Conservation (phyloP, 805 yeast genomes). For the Kluyveromyces dobzhanskii region DNA sequence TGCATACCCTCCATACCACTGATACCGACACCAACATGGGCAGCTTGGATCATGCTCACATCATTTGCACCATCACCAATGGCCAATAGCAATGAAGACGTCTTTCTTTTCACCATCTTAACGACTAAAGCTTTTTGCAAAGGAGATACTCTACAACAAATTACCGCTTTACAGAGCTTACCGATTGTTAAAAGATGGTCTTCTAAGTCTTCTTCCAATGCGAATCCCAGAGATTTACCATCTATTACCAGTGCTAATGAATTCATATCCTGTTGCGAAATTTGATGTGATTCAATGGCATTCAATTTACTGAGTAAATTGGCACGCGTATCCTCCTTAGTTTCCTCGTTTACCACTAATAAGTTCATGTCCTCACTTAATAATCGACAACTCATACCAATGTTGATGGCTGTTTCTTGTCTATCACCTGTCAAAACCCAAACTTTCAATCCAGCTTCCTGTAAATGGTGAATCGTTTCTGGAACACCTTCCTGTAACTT, state of each 20-base stretch:
- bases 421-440: constrained; percentile 99
- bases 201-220: constrained; percentile 74
- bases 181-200: constrained; percentile 73
- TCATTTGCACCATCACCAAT: constrained; percentile 99
- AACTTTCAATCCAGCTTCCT: constrained; percentile 91
- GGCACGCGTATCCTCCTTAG: constrained; percentile 62
- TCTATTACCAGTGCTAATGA: constrained; percentile 87
- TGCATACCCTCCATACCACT: constrained; percentile 99
- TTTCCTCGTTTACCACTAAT: constrained; percentile 79
- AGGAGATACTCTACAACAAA: constrained; percentile 97
- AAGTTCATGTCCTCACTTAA: constrained; percentile 94
- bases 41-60: constrained; percentile 98
- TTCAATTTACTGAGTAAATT: constrained; percentile 68
- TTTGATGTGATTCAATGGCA: constrained; percentile 60
- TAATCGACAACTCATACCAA: constrained; percentile 95
- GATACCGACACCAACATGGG: constrained; percentile 98
- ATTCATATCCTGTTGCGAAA: constrained; percentile 60
- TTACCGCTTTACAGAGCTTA: constrained; percentile 84
- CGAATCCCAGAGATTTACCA: constrained; percentile 83
- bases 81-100: constrained; percentile 67
- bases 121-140: constrained; percentile 95
- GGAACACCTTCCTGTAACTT: constrained; percentile 98
- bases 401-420: constrained; percentile 97
- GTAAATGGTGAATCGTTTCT: constrained; percentile 89
- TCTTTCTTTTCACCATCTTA: constrained; percentile 81